Evolutionary conservation across 2,329 filamentous ascomycete species (phyloP).

Genomic region (Chaetomium globosum): DNA sequence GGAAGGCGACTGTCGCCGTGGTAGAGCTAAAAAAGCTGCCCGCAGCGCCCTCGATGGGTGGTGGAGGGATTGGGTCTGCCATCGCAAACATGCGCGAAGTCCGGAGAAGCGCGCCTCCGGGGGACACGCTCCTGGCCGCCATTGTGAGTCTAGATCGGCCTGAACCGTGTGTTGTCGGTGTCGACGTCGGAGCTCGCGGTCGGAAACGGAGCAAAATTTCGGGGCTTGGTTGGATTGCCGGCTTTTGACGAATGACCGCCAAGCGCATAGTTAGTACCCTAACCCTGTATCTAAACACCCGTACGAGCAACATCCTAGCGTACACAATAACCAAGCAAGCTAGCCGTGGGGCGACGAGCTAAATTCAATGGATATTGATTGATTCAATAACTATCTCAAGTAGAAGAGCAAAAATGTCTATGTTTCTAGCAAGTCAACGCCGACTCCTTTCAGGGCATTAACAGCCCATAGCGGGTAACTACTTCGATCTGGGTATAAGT

Average conservation of each 20-base stretch:
- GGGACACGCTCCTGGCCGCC: slow-evolving; percentile 51
- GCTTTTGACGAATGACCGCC: slow-evolving; percentile 9
- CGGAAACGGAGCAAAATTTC: slow-evolving; percentile 33
- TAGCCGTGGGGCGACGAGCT: too few relatives aligned
- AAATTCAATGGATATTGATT: too few relatives aligned
- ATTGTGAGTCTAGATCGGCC: slow-evolving; percentile 34
- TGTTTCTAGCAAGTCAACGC: slow-evolving; percentile 66
- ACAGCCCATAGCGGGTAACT: slow-evolving; percentile 84
- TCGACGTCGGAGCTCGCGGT: slow-evolving; percentile 20
- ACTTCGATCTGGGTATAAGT: slow-evolving; percentile 67
- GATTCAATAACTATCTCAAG: not conserved
- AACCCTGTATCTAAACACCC: slow-evolving; percentile 22
- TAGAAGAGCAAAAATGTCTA: slow-evolving; percentile 21
- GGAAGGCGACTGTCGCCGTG: slow-evolving; percentile 73
- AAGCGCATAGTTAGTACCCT: slow-evolving; percentile 23
- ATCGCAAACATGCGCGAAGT: slow-evolving; percentile 88
- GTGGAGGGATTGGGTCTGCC: slow-evolving; percentile 71
- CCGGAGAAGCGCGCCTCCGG: slow-evolving; percentile 72
- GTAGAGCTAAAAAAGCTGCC: slow-evolving; percentile 58
- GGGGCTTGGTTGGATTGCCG: slow-evolving; percentile 19
- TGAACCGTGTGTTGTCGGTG: slow-evolving; percentile 21
- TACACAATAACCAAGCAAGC: too few relatives aligned
- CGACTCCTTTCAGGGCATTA: slow-evolving; percentile 74
- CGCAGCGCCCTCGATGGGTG: slow-evolving; percentile 54
- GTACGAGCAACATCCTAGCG: not conserved